Evolutionary conservation across 805 yeast species (phyloP), one percentile per base, ranked within the genome.

Genomic region (Starmera caribaea): DNA sequence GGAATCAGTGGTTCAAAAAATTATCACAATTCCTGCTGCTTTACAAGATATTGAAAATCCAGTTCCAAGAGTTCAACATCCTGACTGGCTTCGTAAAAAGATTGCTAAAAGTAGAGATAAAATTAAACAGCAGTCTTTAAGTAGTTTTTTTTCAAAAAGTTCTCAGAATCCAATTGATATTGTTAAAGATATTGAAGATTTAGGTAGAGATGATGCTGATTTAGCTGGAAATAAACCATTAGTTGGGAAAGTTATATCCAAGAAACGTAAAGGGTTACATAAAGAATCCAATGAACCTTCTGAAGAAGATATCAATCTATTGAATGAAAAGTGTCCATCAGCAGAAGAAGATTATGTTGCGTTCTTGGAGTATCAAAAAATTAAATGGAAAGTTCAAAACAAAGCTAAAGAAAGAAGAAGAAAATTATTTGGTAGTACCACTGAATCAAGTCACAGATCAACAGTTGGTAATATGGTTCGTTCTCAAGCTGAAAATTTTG

Each of bases 1-100:
- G 30, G 94, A 90, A 0, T 87, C 96, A 2, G 95, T 89, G 6
- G 79, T 94, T 34, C 96, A 89, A 58, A 92, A 94, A 61, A 87
- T 92, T 51, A 85, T 92, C 49, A 83, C 96, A 0, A 90, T 92
- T 48, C 99, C 99, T 3, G 99, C 99, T 5, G 97, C 97, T 6
- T 66, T 90, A 40, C 98, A 92, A 63, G 76, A 77, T 38, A 75
- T 90, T 14, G 62, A 68, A 12, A 94, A 92, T 53, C 99, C 99
- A 0, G 97, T 94, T 34, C 97, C 97, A 5, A 69, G 97, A 49
- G 90, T 94, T 7, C 74, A 75, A 4, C 97, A 90, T 53, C 99
- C 99, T 0, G 92, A 81, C 27, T 92, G 99, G 99, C 66, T 92
- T 41, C 73, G 70, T 43, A 79, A 71, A 48, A 73, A 72, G 43